Evolutionary conservation across 2,329 filamentous ascomycete genomes (phyloP).

Genomic region (Fusarium nelsonii): DNA sequence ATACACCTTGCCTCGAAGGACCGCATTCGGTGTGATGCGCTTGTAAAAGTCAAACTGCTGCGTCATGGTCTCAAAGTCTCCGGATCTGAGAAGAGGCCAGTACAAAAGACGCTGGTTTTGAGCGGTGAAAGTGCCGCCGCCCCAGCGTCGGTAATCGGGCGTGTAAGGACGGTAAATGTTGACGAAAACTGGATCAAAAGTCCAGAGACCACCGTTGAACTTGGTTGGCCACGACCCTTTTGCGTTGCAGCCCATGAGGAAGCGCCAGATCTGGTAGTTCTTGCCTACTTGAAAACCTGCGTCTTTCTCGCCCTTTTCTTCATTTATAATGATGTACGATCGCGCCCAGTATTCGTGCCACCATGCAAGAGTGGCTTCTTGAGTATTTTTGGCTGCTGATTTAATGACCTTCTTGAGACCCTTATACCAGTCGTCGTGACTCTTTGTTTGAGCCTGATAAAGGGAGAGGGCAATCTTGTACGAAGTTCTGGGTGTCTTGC

Average conservation of each 20-base stretch:
- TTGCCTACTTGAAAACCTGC: slow-evolving; percentile 13
- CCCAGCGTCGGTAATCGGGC: slow-evolving; percentile 10
- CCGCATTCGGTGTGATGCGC: slow-evolving; percentile 11
- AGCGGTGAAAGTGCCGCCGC: background rate
- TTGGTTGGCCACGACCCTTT: slow-evolving; percentile 10
- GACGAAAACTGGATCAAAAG: slow-evolving; percentile 6
- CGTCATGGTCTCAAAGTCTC: slow-evolving; percentile 14
- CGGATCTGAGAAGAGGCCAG: slow-evolving; percentile 8
- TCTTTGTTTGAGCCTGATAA: slow-evolving; percentile 7
- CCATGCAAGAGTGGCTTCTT: slow-evolving; percentile 3
- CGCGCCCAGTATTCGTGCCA: slow-evolving; percentile 10
- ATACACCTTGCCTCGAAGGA: slow-evolving; percentile 2
- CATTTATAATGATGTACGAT: slow-evolving; percentile 17
- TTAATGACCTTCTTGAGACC: slow-evolving; percentile 5
- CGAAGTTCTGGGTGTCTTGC: background rate
- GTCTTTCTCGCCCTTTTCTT: background rate
- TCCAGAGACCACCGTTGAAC: slow-evolving; percentile 22
- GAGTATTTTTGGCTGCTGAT: background rate
- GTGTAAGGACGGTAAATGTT: slow-evolving; percentile 13
- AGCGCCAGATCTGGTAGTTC: slow-evolving; percentile 23
- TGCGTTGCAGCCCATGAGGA: slow-evolving; percentile 19
- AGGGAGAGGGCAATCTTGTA: background rate
- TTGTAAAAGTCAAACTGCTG: slow-evolving; percentile 21
- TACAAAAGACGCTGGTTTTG: slow-evolving; percentile 12
- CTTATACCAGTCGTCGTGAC: slow-evolving; percentile 9